These are phyloP conservation scores for Pythium sukuiense DNA, from an alignment of 352 stramenopile species.

Conservation along the genomic window DNA sequence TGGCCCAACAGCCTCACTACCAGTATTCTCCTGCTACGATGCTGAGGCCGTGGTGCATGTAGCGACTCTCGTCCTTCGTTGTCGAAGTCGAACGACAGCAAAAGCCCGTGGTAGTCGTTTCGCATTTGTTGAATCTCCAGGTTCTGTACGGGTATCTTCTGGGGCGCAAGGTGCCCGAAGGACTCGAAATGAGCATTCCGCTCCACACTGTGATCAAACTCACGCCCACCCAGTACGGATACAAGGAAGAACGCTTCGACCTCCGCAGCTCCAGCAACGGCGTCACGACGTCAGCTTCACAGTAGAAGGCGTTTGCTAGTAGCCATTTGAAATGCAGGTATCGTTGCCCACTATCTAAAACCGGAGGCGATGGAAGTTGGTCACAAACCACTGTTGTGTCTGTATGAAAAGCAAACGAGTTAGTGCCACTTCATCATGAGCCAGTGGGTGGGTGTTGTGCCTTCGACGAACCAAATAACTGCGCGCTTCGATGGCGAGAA, in stretches of 20 bases:
- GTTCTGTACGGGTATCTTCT: constrained; percentile 49
- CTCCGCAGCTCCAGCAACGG: constrained; percentile 13
- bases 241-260: constrained; percentile 49
- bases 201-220: constrained; percentile 50
- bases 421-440: constrained; percentile 1
- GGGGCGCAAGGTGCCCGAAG: constrained; percentile 30
- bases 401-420: constrained; percentile 16
- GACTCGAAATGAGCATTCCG: constrained; percentile 38
- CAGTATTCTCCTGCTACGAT: neutral
- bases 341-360: constrained; percentile 15
- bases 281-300: neutral
- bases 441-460: neutral
- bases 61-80: constrained; percentile 51
- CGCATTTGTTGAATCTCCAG: constrained; percentile 44
- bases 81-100: constrained; percentile 44
- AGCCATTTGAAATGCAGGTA: neutral
- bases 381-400: constrained; percentile 63
- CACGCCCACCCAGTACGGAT: constrained; percentile 48
- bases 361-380: constrained; percentile 59
- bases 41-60: neutral
- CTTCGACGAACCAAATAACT: constrained; percentile 42
- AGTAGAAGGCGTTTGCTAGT: neutral
- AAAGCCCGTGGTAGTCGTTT: constrained; percentile 43
- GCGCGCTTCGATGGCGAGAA: constrained; percentile 39
- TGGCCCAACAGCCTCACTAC: neutral